Base-by-base conservation (phyloP, 257 asterid genomes). In the Cordia subcordata region DNA sequence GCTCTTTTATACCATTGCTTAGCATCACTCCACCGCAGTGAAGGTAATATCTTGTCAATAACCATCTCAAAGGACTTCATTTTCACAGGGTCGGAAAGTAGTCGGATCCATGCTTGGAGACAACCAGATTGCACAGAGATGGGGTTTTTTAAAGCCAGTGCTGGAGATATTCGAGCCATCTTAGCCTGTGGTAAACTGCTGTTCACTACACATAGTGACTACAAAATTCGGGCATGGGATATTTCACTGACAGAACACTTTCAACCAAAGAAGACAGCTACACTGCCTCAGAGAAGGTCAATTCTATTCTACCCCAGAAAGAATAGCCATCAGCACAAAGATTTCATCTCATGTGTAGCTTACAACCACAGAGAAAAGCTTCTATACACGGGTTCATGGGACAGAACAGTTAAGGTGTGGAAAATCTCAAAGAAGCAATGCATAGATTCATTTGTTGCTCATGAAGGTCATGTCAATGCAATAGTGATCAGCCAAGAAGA, bases 321-420 rank as follows among this genome's bases (percentile, higher is more conserved):
- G 59, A 71, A 23, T 13, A 32, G 8, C 17, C 76, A 67, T 9
- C 77, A 45, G n/a, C 87, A 82, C 23, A 75, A 58, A 27, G 85
- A 73, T 16, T 38, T 37, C 5, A 79, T 85, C 38, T 76, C 90
- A 0, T 82, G 94, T 17, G 13, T 85, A 11, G 86, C 91, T 15
- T 80, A 77, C 66, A 78, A 75, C 66, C 39, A 42, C 27, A 13
- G 40, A 22, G 94, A 85, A 68, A 77, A 72, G 75, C 76, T 85
- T 16, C 21, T 82, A 5, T 85, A 82, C 65, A 82, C 94, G 0
- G 94, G 94, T 15, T 85, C 94, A 4, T 79, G 78, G 76, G 94
- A 85, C 46, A 79, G 69, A 39, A 76, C 91, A 2, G 86, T 85
- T 5, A 82, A 79, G 67, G 91, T 83, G 13, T 85, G 94, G 94